Evolutionary conservation across 2,329 filamentous ascomycete genomes (phyloP).

Genomic region (Moelleriella libera): DNA sequence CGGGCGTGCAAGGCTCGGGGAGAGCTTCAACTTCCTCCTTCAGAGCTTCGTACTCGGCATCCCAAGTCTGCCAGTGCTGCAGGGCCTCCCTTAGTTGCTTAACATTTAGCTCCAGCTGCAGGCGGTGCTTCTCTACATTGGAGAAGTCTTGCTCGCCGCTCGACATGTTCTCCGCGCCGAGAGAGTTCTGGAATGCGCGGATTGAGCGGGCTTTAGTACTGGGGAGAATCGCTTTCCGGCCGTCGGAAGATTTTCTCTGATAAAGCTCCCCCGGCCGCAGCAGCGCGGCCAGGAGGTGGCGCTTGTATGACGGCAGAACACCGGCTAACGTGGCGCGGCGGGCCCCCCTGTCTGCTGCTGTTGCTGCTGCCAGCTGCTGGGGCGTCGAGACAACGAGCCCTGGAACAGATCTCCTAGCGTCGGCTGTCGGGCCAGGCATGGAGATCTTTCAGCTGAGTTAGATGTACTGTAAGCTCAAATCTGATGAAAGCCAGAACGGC

Average conservation of each 20-base stretch:
- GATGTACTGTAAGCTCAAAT: too few relatives aligned
- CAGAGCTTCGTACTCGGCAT: conserved; percentile 80
- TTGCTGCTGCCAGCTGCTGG: neutral
- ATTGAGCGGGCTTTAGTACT: too few relatives aligned
- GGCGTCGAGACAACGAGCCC: neutral
- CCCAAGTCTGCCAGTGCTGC: conserved; percentile 80
- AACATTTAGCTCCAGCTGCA: conserved; percentile 63
- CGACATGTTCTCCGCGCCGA: conserved; percentile 17
- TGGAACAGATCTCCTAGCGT: neutral
- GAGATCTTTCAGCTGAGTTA: too few relatives aligned
- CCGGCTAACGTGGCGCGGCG: conserved; percentile 9
- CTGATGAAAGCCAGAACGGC: too few relatives aligned
- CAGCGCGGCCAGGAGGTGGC: conserved; percentile 1
- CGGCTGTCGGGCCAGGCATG: neutral
- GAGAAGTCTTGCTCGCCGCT: conserved; percentile 37
- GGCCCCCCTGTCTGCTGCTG: neutral
- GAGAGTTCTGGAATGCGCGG: too few relatives aligned
- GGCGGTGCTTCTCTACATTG: conserved; percentile 61
- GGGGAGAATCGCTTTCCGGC: too few relatives aligned
- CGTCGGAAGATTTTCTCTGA: too few relatives aligned
- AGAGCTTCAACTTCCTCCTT: conserved; percentile 63
- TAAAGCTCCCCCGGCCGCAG: neutral
- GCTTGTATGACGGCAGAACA: conserved; percentile 8
- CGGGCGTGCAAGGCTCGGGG: conserved; percentile 23
- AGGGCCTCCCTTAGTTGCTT: conserved; percentile 56